Conservation (phyloP, 2,329 filamentous ascomycete species). For the Lasiodiplodia theobromae region DNA sequence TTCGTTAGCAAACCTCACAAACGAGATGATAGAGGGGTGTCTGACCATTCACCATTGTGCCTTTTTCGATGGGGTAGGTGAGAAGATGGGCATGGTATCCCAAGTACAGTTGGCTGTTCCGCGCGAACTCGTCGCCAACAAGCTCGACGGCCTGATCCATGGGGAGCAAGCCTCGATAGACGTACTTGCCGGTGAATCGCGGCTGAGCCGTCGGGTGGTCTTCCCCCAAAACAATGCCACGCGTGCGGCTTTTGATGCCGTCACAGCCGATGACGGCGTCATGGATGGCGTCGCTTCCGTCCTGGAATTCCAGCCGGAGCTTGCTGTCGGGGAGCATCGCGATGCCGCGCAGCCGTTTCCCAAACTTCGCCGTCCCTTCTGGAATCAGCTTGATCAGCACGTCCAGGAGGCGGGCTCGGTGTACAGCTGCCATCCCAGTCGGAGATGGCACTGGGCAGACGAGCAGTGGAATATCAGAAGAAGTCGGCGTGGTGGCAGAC, state of each 20-base stretch:
- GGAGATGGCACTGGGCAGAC: slow-evolving; percentile 36
- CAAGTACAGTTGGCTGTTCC: slow-evolving; percentile 62
- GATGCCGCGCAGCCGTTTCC: slow-evolving; percentile 45
- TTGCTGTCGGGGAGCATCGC: slow-evolving; percentile 38
- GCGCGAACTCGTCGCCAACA: slow-evolving; percentile 58
- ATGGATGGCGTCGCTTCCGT: slow-evolving; percentile 53
- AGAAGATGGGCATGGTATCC: slow-evolving; percentile 65
- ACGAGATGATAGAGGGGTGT: neutral
- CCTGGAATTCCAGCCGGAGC: slow-evolving; percentile 49
- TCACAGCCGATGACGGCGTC: slow-evolving; percentile 67
- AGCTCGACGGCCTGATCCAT: slow-evolving; percentile 60
- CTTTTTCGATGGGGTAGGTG: slow-evolving; percentile 66
- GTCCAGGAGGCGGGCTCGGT: slow-evolving; percentile 58
- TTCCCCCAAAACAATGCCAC: slow-evolving; percentile 60
- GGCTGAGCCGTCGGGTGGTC: slow-evolving; percentile 55
- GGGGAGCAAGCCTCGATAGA: slow-evolving; percentile 67
- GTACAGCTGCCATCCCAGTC: slow-evolving; percentile 43
- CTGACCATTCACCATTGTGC: slow-evolving; percentile 61
- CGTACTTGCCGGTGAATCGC: slow-evolving; percentile 64
- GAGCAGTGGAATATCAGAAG: slow-evolving; percentile 33
- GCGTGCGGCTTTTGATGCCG: slow-evolving; percentile 66
- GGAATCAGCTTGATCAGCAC: slow-evolving; percentile 58
- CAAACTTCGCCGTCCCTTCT: slow-evolving; percentile 46
- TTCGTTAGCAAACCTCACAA: neutral
- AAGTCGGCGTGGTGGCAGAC: slow-evolving; percentile 33